Conservation (phyloP, 2,329 filamentous ascomycete species). For the Scortechinia acanthostroma region DNA sequence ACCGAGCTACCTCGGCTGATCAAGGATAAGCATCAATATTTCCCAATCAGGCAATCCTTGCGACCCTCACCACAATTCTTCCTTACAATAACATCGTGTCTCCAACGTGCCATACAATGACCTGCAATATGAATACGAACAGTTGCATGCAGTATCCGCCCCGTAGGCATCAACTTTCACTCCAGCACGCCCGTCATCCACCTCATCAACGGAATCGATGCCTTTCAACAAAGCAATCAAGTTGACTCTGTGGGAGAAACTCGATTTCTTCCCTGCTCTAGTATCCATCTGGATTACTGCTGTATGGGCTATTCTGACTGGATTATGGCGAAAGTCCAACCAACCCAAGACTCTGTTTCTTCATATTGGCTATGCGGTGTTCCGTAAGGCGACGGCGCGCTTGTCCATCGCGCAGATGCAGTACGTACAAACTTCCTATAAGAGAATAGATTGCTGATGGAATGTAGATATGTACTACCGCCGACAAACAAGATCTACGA, state of each 20-base stretch:
- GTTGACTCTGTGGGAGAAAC: not conserved
- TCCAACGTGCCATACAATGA: too few relatives aligned
- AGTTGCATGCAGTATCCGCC: too few relatives aligned
- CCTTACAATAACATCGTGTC: too few relatives aligned
- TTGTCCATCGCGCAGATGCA: not conserved
- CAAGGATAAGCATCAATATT: too few relatives aligned
- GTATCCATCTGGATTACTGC: not conserved
- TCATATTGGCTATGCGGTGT: not conserved
- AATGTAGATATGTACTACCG: not conserved
- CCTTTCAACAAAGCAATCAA: too few relatives aligned
- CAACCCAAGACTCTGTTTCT: not conserved
- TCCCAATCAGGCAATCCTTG: too few relatives aligned
- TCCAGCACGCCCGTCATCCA: too few relatives aligned
- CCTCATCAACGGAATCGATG: too few relatives aligned
- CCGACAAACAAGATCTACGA: not conserved
- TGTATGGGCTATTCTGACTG: not conserved
- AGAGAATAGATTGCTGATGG: not conserved
- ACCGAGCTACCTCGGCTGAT: too few relatives aligned
- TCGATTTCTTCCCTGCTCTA: not conserved
- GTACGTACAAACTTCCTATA: not conserved
- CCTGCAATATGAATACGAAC: too few relatives aligned
- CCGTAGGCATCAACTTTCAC: too few relatives aligned
- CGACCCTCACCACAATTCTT: too few relatives aligned
- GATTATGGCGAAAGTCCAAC: not conserved
- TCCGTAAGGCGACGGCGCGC: not conserved